These are phyloP conservation scores for Ambrosia hybrid DNA, from an alignment of 140 eudicot genomes.

Conservation along the genomic window DNA sequence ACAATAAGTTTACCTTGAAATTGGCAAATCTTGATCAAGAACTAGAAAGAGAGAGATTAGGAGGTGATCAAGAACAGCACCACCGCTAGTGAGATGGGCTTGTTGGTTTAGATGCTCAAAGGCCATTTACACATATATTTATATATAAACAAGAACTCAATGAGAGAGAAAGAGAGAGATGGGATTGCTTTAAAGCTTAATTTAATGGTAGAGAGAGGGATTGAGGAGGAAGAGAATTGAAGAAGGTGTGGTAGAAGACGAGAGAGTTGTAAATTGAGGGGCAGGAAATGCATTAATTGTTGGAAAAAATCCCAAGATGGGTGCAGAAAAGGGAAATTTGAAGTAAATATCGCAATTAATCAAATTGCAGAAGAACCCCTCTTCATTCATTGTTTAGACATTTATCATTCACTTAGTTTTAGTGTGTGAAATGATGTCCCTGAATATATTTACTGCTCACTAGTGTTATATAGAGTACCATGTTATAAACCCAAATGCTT, in stretches of 20 bases:
- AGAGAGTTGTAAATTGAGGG: constrained; percentile 58
- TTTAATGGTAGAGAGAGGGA: constrained; percentile 53
- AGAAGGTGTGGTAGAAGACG: constrained; percentile 58
- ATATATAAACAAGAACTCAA: constrained; percentile 42
- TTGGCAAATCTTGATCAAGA: constrained; percentile 18
- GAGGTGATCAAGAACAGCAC: constrained; percentile 29
- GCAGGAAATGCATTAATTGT: constrained; percentile 62
- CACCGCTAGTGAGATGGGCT: constrained; percentile 32
- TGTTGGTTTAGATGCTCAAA: constrained; percentile 44
- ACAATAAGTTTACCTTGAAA: too few species aligned
- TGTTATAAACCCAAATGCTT: constrained; percentile 28
- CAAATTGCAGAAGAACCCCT: constrained; percentile 44
- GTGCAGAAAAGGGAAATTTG: constrained; percentile 58
- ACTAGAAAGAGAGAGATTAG: constrained; percentile 27
- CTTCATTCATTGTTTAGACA: constrained; percentile 54
- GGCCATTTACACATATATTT: constrained; percentile 46
- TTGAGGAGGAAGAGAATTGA: constrained; percentile 43
- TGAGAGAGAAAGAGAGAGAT: constrained; percentile 39
- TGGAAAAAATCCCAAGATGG: constrained; percentile 51
- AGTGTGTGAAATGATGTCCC: constrained; percentile 31
- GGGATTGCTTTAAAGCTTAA: constrained; percentile 68
- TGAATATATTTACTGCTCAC: constrained; percentile 20
- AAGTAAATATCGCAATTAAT: constrained; percentile 62
- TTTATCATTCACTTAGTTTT: constrained; percentile 32
- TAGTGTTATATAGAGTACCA: constrained; percentile 29